These are phyloP conservation scores for Pulveroboletus ravenelii DNA, from an alignment of 768 basidiomycete genomes.

Conservation along the genomic window DNA sequence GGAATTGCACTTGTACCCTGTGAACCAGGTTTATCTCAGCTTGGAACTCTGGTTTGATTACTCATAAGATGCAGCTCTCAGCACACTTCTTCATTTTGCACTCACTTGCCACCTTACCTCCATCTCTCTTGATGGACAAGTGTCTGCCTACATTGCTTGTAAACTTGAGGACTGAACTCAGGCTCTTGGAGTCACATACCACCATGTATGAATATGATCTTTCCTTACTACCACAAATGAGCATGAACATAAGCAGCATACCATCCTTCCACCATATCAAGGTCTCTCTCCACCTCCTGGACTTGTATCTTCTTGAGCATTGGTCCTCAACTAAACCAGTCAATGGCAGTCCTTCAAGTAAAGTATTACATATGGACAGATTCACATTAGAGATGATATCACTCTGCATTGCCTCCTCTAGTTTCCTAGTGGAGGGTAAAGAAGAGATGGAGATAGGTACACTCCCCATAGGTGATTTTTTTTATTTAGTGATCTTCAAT, in stretches of 20 bases:
- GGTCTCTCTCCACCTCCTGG: conserved; percentile 55
- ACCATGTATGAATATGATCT: conserved; percentile 39
- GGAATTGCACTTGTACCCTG: conserved; percentile 28
- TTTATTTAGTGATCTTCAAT: neutral
- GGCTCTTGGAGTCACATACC: conserved; percentile 36
- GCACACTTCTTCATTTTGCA: conserved; percentile 50
- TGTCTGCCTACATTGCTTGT: conserved; percentile 30
- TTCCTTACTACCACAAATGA: conserved; percentile 31
- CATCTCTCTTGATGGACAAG: conserved; percentile 35
- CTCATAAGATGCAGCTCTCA: conserved; percentile 39
- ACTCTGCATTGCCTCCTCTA: conserved; percentile 48
- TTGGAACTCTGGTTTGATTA: neutral
- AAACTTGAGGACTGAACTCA: conserved; percentile 35
- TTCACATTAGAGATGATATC: conserved; percentile 46
- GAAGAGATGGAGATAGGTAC: conserved; percentile 17
- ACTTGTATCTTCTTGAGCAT: conserved; percentile 56
- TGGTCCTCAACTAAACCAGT: conserved; percentile 36
- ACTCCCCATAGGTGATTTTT: neutral
- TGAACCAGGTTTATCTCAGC: conserved; percentile 15
- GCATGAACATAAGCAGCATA: conserved; percentile 8
- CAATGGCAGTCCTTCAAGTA: too few relatives aligned
- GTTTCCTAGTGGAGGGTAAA: conserved; percentile 27
- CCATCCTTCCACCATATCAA: conserved; percentile 46
- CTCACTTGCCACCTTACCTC: conserved; percentile 46
- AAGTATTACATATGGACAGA: conserved; percentile 11